A percentile compares a stretch with the other conserved stretches of the same genome.
These are phyloP conservation scores for Bombardia bombarda DNA, from an alignment of 495 filamentous ascomycete genomes.

Conservation along the genomic window DNA sequence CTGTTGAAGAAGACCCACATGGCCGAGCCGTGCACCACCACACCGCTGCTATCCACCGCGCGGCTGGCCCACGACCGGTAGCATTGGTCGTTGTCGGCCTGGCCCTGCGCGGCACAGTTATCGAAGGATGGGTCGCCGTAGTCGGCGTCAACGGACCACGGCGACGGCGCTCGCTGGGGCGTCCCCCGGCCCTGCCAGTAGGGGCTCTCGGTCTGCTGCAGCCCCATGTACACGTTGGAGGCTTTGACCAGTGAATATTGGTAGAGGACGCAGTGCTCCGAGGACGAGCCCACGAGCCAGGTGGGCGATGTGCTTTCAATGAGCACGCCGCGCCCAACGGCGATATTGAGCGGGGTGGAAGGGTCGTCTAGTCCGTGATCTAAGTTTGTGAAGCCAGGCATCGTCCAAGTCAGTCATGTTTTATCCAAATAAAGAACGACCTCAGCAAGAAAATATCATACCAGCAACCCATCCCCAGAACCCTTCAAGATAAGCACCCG, in stretches of 20 bases:
- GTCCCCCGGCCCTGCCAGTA: slow-evolving; percentile 60
- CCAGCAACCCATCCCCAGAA: slow-evolving; percentile 47
- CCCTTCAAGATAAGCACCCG: slow-evolving; percentile 48
- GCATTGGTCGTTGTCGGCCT: slow-evolving; percentile 21
- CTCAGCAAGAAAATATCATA: not conserved
- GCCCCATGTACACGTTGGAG: slow-evolving; percentile 53
- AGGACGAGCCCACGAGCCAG: slow-evolving; percentile 58
- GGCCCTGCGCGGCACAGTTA: slow-evolving; percentile 10
- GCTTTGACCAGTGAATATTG: slow-evolving; percentile 61
- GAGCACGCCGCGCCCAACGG: slow-evolving; percentile 42
- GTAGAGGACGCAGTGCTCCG: slow-evolving; percentile 67
- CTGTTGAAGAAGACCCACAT: slow-evolving; percentile 48
- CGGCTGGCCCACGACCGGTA: slow-evolving; percentile 34
- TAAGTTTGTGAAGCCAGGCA: slow-evolving; percentile 3
- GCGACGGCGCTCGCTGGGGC: slow-evolving; percentile 35
- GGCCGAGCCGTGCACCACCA: slow-evolving; percentile 41
- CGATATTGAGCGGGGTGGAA: slow-evolving; percentile 29
- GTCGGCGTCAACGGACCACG: slow-evolving; percentile 7
- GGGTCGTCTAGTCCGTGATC: slow-evolving; percentile 43
- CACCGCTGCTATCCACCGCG: slow-evolving; percentile 25
- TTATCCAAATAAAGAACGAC: not conserved
- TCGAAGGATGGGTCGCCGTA: slow-evolving; percentile 13
- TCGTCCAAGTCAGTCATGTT: slow-evolving; percentile 14
- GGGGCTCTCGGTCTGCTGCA: slow-evolving; percentile 65
- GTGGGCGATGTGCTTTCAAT: slow-evolving; percentile 37